Evolutionary conservation across 257 asterid species (phyloP), one percentile per base, ranked within the genome.

Genomic region (Capsicum chinense): DNA sequence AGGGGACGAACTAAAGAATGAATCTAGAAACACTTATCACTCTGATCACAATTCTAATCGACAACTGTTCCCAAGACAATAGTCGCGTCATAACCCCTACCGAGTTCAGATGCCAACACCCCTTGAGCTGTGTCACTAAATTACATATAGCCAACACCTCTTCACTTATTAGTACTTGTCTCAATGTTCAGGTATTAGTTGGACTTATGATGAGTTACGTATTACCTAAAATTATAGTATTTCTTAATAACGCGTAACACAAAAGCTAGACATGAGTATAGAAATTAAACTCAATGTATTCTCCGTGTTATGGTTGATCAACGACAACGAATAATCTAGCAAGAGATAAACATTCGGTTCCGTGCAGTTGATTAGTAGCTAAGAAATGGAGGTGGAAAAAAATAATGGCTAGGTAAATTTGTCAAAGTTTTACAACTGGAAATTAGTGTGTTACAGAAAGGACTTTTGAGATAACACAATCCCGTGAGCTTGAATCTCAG

Each of bases 361-460:
- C 13, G 16, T 54, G 6, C 33, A 26, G 57, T 52, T 54, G 16
- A 76, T 52, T 26, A 52, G 47, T 26, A 26, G 48, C 60, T 9
- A 7, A 8, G 26, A 26, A 52, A 50, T 48, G 60, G 6, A 16
- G 7, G 21, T 39, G 12, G 42, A 7, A 7, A 1, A 14, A 4
- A 5, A 1, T 76, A 42, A 3, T 52, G 64, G 26, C 26, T 76
- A 76, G 81, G 48, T 74, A 76, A 33, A 14, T 54, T 76, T 76
- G 64, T 76, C 81, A 52, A 76, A 52, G 63, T 26, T 52, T 52
- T 52, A 57, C 81, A 50, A 63, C 63, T 76, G 26, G 14, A 9
- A 4, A 26, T 54, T 76, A 76, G 21, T 52, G 63, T 21, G 60
- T 52, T 76, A 14, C 63, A 14, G 19, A 2, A 52, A 14, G 54